Base-by-base conservation (phyloP, 345 rosid genomes). In the Salix koriyanagi region DNA sequence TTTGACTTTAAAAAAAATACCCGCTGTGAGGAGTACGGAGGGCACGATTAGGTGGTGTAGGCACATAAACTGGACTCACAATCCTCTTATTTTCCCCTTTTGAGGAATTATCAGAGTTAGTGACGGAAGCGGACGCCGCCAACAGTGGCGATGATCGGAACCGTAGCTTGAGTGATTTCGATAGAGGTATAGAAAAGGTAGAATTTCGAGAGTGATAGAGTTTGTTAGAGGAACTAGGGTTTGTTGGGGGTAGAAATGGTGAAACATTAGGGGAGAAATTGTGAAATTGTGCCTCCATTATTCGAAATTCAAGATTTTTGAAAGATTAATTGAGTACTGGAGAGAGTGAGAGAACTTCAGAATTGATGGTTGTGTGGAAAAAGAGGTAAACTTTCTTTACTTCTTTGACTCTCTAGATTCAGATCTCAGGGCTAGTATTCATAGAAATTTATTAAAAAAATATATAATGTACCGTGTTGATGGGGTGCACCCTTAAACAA, bases 11-110 rank as follows among this genome's bases (percentile, higher is more conserved):
- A 7, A 19, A 15, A 75, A 54, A 44, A 2, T 84, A 94, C 96
- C 97, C 98, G 89, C 98, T 94, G 78, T 94, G 98, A 86, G 98
- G 98, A 81, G 98, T 92, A 34, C 97, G 89, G 75, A 88, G 91
- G 34, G 82, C 86, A 50, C 97, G 92, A 84, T 87, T 77, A 15
- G 72, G 46, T 23, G 93, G 96, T 10, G 98, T 88, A 21, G 97
- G 96, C 67, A 75, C 72, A 74, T 91, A 94, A 68, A 86, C 79
- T 3, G 97, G 97, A 69, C 76, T 84, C 37, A 83, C 83, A 10
- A 73, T 34, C 9, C 44, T 37, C 48, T 65, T 74, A n/a, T 36
- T 9, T 62, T 71, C 74, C 54, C 64, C 65, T 56, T 18, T 4
- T 72, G 30, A 21, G 46, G 78, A 41, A 21, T 76, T 28, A 15